Evolutionary conservation across 2,329 filamentous ascomycete species (phyloP).

Genomic region (Cytospora piceae): DNA sequence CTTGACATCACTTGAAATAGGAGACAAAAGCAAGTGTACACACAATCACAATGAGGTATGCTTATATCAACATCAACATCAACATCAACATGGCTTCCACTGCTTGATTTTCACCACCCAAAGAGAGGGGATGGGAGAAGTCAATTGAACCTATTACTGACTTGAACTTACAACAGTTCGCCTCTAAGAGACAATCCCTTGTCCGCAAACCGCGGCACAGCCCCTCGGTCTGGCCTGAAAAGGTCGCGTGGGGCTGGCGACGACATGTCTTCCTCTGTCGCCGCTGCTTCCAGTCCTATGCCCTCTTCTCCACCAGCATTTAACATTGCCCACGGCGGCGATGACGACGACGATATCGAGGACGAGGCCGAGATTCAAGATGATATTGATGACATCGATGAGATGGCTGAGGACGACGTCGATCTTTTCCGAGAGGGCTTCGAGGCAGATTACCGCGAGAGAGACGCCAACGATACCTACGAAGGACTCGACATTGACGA

Average conservation of each 20-base stretch:
- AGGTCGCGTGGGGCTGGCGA: conserved; percentile 57
- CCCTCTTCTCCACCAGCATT: conserved; percentile 69
- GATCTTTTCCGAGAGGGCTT: conserved; percentile 77
- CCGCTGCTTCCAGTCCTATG: conserved; percentile 62
- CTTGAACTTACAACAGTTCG: conserved; percentile 60
- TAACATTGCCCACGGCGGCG: conserved; percentile 66
- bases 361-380: conserved; percentile 74
- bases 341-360: conserved; percentile 73
- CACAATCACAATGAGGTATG: conserved; percentile 28
- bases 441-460: conserved; percentile 70
- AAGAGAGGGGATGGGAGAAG: background rate
- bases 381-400: conserved; percentile 77
- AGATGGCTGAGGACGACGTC: conserved; percentile 79
- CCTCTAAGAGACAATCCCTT: conserved; percentile 80
- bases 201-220: conserved; percentile 78
- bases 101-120: background rate
- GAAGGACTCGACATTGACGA: conserved; percentile 76
- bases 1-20: background rate
- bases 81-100: background rate
- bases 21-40: conserved; percentile 9
- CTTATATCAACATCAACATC: background rate
- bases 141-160: conserved; percentile 27
- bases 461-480: conserved; percentile 71
- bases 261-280: conserved; percentile 56
- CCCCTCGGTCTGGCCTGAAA: conserved; percentile 56